These are phyloP conservation scores for Kockovaella imperatae DNA, from an alignment of 768 basidiomycete genomes.

Conservation along the genomic window DNA sequence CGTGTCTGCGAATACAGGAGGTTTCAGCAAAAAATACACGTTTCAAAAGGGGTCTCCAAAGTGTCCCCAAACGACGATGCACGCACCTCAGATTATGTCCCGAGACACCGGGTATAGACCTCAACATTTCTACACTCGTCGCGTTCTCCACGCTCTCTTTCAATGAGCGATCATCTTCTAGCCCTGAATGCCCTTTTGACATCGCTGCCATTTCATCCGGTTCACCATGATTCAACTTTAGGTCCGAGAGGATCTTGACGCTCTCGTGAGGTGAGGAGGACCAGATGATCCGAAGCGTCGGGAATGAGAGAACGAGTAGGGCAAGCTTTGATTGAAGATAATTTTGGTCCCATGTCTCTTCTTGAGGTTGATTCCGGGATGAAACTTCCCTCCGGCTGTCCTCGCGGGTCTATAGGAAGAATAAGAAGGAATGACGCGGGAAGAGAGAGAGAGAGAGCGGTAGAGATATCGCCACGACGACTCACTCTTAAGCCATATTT, in stretches of 20 bases:
- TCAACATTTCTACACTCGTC: conserved; percentile 68
- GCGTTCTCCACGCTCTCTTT: conserved; percentile 45
- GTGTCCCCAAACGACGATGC: too few relatives aligned
- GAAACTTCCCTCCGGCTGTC: conserved; percentile 38
- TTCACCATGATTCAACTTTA: conserved; percentile 70
- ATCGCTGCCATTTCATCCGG: conserved; percentile 73
- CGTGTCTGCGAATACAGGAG: too few relatives aligned
- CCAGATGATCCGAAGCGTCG: conserved; percentile 90
- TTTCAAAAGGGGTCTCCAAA: too few relatives aligned
- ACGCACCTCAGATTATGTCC: conserved; percentile 78
- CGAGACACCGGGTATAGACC: conserved; percentile 73
- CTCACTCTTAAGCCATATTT: conserved; percentile 80
- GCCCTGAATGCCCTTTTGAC: conserved; percentile 59
- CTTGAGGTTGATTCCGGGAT: conserved; percentile 42
- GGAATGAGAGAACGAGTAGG: conserved; percentile 79
- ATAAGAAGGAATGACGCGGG: too few relatives aligned
- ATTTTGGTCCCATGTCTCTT: conserved; percentile 49
- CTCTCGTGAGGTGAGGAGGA: conserved; percentile 91
- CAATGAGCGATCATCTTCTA: conserved; percentile 51
- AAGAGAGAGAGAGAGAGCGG: not conserved
- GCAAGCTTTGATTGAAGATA: conserved; percentile 86
- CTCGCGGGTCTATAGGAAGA: conserved; percentile 42
- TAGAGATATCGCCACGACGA: too few relatives aligned
- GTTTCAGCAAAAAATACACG: too few relatives aligned
- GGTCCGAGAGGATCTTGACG: conserved; percentile 82